Evolutionary conservation across 106 monocot species (phyloP), one percentile per base, ranked within the genome.

Genomic region (Dendrobium catenatum): DNA sequence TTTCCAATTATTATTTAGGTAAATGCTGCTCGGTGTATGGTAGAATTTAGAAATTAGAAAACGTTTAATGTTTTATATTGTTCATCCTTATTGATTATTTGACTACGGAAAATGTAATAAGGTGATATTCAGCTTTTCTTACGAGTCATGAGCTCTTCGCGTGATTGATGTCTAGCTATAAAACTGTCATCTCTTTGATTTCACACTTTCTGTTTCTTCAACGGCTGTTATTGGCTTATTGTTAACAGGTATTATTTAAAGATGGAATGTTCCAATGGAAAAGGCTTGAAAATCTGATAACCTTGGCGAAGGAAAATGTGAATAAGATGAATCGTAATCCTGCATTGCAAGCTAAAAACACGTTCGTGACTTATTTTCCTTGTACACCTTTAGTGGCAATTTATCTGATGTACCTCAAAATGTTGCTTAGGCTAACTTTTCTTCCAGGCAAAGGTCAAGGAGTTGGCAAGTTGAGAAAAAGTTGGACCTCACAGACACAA

Each of bases 211-310:
- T 27, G 37, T 66, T 51, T 24, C 64, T 70, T 70, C 2, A 6
- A 68, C 37, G 33, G 9, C 37, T 37, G 64, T 66, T 24, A 66
- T 37, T 70, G 37, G 70, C 43, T 29, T 24, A 55, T 41, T 80
- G 20, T 76, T 1, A 79, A 56, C 72, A 98, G 98, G 98, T 95
- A 58, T 80, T 99, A 72, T 99, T 99, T 76, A 99, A 99, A 84
- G 98, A 99, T 85, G 98, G 98, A 70, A 76, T 88, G 9, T 99
- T 99, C 80, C 98, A 99, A 86, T 99, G 98, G 98, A 99, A 99
- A 82, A 77, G 98, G 40, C 95, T 99, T 84, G 98, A 99, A 83
- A 99, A 99, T 78, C 91, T 99, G 70, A 99, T 99, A 79, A 80
- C 89, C 80, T 91, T 99, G 59, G 98, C 98, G 1, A 99, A 99